Base-by-base conservation (phyloP, 345 rosid species). In the Eucalyptus lansdowneana region DNA sequence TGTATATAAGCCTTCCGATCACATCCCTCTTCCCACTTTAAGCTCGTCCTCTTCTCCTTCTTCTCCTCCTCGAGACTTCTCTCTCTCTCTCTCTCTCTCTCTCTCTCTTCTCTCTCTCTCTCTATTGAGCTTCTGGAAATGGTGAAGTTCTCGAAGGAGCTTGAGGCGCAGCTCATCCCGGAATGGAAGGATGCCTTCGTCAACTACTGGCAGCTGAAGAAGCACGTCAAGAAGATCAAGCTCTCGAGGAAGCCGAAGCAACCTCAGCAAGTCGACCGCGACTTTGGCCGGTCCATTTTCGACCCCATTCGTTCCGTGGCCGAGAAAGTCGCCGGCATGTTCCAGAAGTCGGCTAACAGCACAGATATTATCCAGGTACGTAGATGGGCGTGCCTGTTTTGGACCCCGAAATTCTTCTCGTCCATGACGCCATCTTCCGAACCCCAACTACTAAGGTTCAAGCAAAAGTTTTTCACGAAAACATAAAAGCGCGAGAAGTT, bases 131-230 rank as follows among this genome's bases (percentile, higher is more conserved):
- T 40, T 40, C 15, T 40, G 25, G 47, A 89, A 94, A 98, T 98
- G 99, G 99, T 98, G 94, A 98, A 98, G 94, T 98, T 98, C 93
- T 98, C 99, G 1, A 98, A 96, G 90, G 97, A 98, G 93, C 94
- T 98, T 5, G 99, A 97, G 87, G 99, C 99, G 90, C 99, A 98
- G 88, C 94, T 98, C 2, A 98, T 98, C 86, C 99, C 99, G 0
- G 99, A 98, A 90, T 98, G 99, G 99, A 98, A 96, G 88, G 99
- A 96, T 25, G 99, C 98, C 60, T 98, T 97, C 83, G 99, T 96
- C 45, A 95, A 97, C 91, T 98, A 98, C 89, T 92, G 98, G 95
- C 94, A 94, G 80, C 97, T 97, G 51, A 98, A 98, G 90, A 98
- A 98, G 90, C 98, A 96, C 37, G 87, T 98, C 9, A 98, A 96